A percentile compares a stretch with the other conserved stretches of the same genome.
These are phyloP conservation scores for Chalaropsis thielavioides DNA, from an alignment of 2,329 filamentous ascomycete genomes.

Conservation along the genomic window DNA sequence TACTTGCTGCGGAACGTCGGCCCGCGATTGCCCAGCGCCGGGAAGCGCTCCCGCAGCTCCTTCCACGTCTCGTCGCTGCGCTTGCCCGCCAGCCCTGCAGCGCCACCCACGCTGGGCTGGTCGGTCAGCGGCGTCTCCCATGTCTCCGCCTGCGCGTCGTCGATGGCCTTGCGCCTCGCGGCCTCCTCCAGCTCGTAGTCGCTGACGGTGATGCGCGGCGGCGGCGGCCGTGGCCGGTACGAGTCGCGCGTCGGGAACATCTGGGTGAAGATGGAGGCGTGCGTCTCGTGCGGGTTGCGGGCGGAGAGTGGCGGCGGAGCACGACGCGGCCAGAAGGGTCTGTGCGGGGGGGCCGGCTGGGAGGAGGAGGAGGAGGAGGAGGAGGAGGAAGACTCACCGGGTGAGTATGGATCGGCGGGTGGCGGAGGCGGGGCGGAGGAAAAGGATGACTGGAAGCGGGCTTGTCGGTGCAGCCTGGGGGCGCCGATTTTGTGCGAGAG, in stretches of 20 bases:
- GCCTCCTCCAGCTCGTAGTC: constrained; percentile 4
- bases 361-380: not conserved
- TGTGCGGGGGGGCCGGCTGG: not conserved
- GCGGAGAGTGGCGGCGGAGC: not conserved
- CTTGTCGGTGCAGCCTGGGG: not conserved
- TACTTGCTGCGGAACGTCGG: constrained; percentile 11
- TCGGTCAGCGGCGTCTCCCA: not conserved
- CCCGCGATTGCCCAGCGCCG: not conserved
- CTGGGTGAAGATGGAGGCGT: constrained; percentile 17
- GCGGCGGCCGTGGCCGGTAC: constrained; percentile 11
- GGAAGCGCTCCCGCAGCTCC: constrained; percentile 6
- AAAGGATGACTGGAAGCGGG: not conserved
- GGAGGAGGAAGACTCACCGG: not conserved
- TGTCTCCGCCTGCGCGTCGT: not conserved
- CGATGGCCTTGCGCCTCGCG: not conserved
- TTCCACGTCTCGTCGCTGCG: constrained; percentile 8
- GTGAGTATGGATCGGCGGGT: not conserved
- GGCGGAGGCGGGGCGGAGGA: not conserved
- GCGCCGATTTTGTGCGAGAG: not conserved
- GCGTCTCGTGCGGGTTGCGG: constrained; percentile 11
- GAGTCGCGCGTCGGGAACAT: constrained; percentile 16
- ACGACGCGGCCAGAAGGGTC: not conserved
- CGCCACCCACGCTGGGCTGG: not conserved
- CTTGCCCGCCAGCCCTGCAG: not conserved
- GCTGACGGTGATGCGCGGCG: constrained; percentile 1